These are phyloP conservation scores for Acanthamoeba sp. DNA, from an alignment of 208 protist species.

Conservation along the genomic window DNA sequence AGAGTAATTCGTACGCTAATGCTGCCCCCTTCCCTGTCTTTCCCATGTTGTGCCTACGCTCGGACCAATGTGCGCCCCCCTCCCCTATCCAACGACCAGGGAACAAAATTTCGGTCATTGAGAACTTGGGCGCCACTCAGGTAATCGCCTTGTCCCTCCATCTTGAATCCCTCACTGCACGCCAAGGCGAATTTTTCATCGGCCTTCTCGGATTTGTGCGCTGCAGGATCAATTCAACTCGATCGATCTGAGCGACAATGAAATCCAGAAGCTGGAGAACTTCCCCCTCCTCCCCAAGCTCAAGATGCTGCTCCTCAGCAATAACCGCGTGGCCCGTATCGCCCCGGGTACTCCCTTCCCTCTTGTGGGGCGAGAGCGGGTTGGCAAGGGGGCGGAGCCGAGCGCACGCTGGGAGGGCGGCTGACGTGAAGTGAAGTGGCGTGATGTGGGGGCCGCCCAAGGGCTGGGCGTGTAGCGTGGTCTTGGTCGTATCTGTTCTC, in stretches of 20 bases:
- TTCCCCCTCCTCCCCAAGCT: constrained; percentile 89
- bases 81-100: constrained; percentile 36
- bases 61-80: not conserved
- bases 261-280: constrained; percentile 90
- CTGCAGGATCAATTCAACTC: constrained; percentile 92
- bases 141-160: not conserved
- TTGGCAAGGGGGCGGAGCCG: too few species aligned
- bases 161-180: not conserved
- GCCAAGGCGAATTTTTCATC: not conserved
- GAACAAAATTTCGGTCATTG: constrained; percentile 88
- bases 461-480: too few species aligned
- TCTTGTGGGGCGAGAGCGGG: too few species aligned
- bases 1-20: not conserved
- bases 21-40: not conserved
- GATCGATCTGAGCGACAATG: constrained; percentile 93
- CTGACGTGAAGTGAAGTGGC: too few species aligned
- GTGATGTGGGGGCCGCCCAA: too few species aligned
- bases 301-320: constrained; percentile 89
- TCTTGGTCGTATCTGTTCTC: not conserved
- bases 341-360: constrained; percentile 72
- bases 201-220: not conserved
- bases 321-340: constrained; percentile 89
- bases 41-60: not conserved
- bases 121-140: constrained; percentile 89
- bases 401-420: too few species aligned